Evolutionary conservation across 2,329 filamentous ascomycete genomes (phyloP), one percentile per base, ranked within the genome.

Genomic region (Aspergillus pseudotamarii): DNA sequence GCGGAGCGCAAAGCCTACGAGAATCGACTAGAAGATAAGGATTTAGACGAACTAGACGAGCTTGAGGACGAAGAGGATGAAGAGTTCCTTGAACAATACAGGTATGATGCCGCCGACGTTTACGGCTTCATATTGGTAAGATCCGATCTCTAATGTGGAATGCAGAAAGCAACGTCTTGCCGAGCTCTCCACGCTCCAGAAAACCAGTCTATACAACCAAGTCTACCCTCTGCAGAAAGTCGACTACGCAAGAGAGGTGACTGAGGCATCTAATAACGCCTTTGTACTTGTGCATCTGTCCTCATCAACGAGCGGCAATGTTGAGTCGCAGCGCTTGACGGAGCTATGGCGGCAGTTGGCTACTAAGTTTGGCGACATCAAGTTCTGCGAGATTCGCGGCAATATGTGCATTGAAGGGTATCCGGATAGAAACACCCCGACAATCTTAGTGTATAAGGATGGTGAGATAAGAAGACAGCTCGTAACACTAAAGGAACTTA

Each of bases 1-100:
- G 95, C 92, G 14, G 88, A 91, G 63, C 84, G 89, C 71, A 84
- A 96, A 66, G 94, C 94, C 32, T 89, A 98, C 73, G 94, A 97
- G 76, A 97, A 97, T 76, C 85, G 95, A 59, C 83, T 99, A 1
- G 94, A 98, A 77, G 92, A 94, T 69, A 98, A 97, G 76, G 93
- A 97, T 71, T 82, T 99, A 0, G 94, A 97, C 73, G 95, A 98
- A 78, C 85, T 99, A 2, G 92, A 93, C 71, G 94, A 93, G 71
- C 86, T 99, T 0, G 95, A 99, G 79, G 95, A 99, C 70, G 89
- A 96, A 23, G 95, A 99, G 79, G 95, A 99, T 72, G 95, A 97
- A 61, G 90, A 85, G 1, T 98, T 99, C 71, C 83, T 99, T 8
- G 90, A 97, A 69, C 84, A 88, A 68, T 99, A 99, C 77, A 87